Evolutionary conservation across 768 basidiomycete species (phyloP).

Genomic region (Lentinula raphanica): DNA sequence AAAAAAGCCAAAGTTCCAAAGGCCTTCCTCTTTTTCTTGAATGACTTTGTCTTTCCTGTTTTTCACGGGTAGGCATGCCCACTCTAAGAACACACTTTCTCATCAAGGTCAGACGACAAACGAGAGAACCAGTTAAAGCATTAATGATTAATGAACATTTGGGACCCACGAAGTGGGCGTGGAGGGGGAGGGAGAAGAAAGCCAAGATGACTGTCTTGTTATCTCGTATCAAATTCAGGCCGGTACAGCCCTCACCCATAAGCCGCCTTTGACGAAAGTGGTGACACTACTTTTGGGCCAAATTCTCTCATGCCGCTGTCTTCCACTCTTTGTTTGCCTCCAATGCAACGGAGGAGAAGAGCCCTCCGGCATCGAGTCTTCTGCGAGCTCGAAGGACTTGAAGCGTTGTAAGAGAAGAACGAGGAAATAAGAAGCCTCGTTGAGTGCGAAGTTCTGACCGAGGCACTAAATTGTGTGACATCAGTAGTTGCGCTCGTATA

Average conservation of each 20-base stretch:
- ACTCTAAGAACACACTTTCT: no score
- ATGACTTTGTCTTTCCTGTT: no score
- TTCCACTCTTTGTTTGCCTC: constrained; percentile 21
- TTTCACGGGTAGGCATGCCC: no score
- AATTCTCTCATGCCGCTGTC: constrained; percentile 26
- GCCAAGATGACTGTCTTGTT: no score
- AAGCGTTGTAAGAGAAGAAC: constrained; percentile 39
- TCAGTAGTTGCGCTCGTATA: background rate
- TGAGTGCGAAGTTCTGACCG: constrained; percentile 35
- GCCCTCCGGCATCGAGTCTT: constrained; percentile 34
- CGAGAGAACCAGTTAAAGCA: no score
- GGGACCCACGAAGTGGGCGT: no score
- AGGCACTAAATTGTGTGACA: background rate
- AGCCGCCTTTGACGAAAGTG: constrained; percentile 34
- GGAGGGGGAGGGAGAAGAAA: no score
- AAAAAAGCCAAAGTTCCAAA: no score
- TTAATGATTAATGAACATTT: no score
- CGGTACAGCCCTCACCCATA: background rate
- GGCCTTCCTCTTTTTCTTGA: no score
- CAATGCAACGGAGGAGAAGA: constrained; percentile 25
- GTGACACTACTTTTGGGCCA: constrained; percentile 37
- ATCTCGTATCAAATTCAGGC: no score
- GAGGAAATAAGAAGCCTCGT: constrained; percentile 45
- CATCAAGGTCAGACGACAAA: no score
- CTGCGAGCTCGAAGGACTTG: constrained; percentile 32